Percentiles rank a stretch among this genome's conserved stretches.
These are phyloP conservation scores for Eucalyptus shirleyi DNA, from an alignment of 345 rosid genomes.

Conservation along the genomic window DNA sequence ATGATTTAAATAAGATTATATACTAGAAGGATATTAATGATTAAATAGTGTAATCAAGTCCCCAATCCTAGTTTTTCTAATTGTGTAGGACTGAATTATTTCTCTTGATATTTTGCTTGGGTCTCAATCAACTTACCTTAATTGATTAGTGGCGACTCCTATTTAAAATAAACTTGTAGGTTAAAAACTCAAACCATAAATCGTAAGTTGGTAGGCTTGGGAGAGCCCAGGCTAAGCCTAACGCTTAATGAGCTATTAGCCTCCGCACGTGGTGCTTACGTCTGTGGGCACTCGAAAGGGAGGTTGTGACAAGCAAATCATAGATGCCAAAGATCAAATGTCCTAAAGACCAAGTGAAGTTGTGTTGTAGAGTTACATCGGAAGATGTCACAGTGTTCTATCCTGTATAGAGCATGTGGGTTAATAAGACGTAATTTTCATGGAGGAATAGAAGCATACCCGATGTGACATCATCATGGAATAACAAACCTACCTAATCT, in stretches of 20 bases:
- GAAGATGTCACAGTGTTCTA: background rate
- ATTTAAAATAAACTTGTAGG: rapidly evolving
- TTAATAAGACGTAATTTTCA: background rate
- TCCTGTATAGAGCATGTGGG: background rate
- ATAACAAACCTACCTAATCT: background rate
- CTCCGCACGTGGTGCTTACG: no score
- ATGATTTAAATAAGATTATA: no score
- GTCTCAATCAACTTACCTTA: no score
- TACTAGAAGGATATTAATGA: rapidly evolving
- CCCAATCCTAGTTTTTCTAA: rapidly evolving
- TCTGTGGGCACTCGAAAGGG: no score
- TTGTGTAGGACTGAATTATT: rapidly evolving
- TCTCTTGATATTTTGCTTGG: rapidly evolving
- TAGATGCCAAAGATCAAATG: background rate
- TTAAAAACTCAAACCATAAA: no score
- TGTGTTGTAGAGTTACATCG: background rate
- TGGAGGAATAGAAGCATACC: background rate
- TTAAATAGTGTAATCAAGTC: no score
- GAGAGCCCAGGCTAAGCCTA: no score
- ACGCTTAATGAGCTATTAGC: rapidly evolving
- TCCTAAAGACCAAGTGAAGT: background rate
- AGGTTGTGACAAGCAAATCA: no score
- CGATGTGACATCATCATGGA: background rate
- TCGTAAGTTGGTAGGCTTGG: no score
- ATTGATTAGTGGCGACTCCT: rapidly evolving